These are phyloP conservation scores for Apiotrichum montevideense DNA, from an alignment of 1,284 basidiomycete genomes.

Conservation along the genomic window DNA sequence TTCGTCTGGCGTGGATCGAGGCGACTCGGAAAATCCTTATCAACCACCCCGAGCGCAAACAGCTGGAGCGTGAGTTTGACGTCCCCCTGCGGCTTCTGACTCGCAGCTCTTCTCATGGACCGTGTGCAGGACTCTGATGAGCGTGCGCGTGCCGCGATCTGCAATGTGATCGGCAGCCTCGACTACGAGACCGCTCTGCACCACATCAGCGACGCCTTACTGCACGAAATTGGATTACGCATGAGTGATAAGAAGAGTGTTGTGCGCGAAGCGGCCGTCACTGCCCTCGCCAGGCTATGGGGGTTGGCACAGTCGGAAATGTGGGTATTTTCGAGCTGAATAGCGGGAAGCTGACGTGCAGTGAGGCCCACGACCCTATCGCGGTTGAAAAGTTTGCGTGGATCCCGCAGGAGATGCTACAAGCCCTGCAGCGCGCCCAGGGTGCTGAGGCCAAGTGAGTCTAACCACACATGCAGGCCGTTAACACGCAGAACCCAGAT, in stretches of 20 bases:
- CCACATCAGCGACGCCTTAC: constrained; percentile 61
- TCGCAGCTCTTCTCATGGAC: constrained; percentile 56
- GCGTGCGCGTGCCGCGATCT: constrained; percentile 76
- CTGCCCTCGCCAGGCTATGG: constrained; percentile 71
- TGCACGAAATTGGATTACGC: constrained; percentile 64
- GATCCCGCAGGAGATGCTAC: constrained; percentile 77
- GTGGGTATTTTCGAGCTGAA: constrained; percentile 46
- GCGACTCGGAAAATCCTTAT: constrained; percentile 58
- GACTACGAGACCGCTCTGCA: constrained; percentile 89
- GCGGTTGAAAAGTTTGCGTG: constrained; percentile 81
- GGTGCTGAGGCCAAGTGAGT: constrained; percentile 56
- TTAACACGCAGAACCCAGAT: constrained; percentile 26
- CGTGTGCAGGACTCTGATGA: constrained; percentile 87
- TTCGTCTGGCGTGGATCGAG: constrained; percentile 77
- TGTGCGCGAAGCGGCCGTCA: constrained; percentile 79
- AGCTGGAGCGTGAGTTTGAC: constrained; percentile 59
- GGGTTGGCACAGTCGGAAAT: constrained; percentile 81
- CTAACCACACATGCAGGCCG: background rate
- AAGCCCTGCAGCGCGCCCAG: constrained; percentile 36
- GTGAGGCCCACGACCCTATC: constrained; percentile 68
- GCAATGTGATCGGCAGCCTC: constrained; percentile 71
- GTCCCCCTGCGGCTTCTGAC: constrained; percentile 10
- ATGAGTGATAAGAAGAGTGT: constrained; percentile 74
- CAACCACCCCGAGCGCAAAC: constrained; percentile 62
- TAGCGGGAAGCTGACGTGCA: constrained; percentile 37